phyloP scores from a whole-genome alignment of 2,329 filamentous ascomycete species.

The Colletotrichum sp. region DNA sequence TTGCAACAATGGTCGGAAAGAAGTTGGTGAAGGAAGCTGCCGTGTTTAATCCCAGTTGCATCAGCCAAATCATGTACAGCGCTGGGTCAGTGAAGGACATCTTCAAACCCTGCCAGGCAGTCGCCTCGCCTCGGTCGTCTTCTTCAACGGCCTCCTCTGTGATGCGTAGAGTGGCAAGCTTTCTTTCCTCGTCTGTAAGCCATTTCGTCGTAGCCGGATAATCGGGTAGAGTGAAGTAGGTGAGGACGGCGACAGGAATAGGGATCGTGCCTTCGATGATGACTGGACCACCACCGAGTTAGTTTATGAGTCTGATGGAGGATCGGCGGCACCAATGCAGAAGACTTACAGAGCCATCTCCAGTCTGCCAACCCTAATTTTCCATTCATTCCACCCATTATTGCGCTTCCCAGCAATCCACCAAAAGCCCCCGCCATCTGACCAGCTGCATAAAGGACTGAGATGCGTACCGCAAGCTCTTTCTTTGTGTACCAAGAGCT shows the following conservation, averaged over 20 bases:
- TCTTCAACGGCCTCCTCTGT: neutral
- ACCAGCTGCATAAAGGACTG: slow-evolving; percentile 44
- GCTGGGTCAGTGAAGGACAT: neutral
- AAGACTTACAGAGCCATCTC: slow-evolving; percentile 78
- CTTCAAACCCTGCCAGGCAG: neutral
- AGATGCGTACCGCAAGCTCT: slow-evolving; percentile 50
- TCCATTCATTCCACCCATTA: slow-evolving; percentile 32
- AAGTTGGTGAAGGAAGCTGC: neutral
- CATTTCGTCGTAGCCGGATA: slow-evolving; percentile 40
- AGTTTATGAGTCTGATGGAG: neutral
- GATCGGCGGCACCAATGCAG: slow-evolving; percentile 31
- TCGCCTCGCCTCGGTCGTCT: neutral
- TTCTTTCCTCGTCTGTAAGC: slow-evolving; percentile 38
- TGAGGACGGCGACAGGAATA: slow-evolving; percentile 4
- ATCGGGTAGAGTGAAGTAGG: slow-evolving; percentile 19
- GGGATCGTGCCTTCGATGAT: slow-evolving; percentile 12
- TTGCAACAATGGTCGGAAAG: neutral
- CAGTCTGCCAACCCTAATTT: slow-evolving; percentile 55
- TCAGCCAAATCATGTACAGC: slow-evolving; percentile 4
- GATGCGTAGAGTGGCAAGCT: slow-evolving; percentile 33
- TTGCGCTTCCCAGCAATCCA: slow-evolving; percentile 28
- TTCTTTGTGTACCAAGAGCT: slow-evolving; percentile 54
- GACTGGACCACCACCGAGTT: neutral
- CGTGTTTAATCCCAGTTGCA: slow-evolving; percentile 3
- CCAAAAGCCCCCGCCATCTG: slow-evolving; percentile 30